phyloP scores from a whole-genome alignment of 208 protist species.

The Leptomonas seymouri region DNA sequence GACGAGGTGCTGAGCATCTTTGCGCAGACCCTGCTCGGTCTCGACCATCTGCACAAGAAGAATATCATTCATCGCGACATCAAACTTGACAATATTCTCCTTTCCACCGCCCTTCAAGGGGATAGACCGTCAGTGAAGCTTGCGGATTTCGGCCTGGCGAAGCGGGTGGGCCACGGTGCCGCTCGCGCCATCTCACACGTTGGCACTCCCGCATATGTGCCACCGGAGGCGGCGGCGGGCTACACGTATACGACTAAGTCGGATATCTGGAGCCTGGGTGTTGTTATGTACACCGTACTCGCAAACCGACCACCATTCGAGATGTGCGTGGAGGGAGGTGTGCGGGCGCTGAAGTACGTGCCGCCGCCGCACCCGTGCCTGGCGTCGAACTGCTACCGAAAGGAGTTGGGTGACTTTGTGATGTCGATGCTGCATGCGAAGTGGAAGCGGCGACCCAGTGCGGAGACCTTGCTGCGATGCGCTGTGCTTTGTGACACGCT shows the following conservation, averaged over 20 bases:
- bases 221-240: constrained; percentile 61
- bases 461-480: constrained; percentile 47
- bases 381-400: constrained; percentile 39
- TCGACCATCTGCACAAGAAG: constrained; percentile 76
- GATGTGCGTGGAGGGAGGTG: constrained; percentile 23
- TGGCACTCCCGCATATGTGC: constrained; percentile 67
- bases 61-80: constrained; percentile 96
- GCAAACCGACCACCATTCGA: constrained; percentile 56
- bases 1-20: constrained; percentile 48
- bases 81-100: constrained; percentile 93
- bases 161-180: constrained; percentile 34
- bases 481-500: constrained; percentile 42
- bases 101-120: constrained; percentile 12
- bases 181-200: constrained; percentile 38
- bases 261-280: constrained; percentile 81
- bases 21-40: constrained; percentile 66
- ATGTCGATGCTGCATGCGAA: constrained; percentile 65
- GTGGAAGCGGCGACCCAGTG: constrained; percentile 49
- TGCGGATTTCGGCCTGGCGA: constrained; percentile 73
- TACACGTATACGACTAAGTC: constrained; percentile 67
- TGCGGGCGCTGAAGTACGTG: not conserved
- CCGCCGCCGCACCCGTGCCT: constrained; percentile 37
- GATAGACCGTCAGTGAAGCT: constrained; percentile 51
- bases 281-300: constrained; percentile 69
- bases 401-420: constrained; percentile 58